phyloP scores from a whole-genome alignment of 2,329 filamentous ascomycete genomes.

The Shiraia bambusicola region DNA sequence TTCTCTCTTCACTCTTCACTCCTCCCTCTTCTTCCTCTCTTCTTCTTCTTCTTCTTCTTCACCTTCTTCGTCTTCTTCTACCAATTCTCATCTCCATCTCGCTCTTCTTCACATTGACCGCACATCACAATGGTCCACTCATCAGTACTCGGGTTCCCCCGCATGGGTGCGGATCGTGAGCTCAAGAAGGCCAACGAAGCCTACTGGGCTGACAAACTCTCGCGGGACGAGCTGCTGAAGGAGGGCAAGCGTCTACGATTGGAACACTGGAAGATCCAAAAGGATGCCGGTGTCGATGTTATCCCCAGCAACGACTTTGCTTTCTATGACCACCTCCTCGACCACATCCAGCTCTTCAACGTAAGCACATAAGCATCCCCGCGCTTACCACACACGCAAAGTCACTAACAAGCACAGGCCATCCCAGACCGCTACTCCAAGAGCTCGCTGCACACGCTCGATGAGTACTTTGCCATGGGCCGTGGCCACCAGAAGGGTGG shows the following conservation, averaged over 20 bases:
- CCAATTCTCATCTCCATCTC: conserved; percentile 6
- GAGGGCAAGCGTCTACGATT: conserved; percentile 97
- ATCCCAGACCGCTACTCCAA: conserved; percentile 91
- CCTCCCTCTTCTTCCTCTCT: conserved; percentile 10
- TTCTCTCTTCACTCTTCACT: conserved; percentile 14
- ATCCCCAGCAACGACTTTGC: conserved; percentile 99
- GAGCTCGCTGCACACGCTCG: conserved; percentile 81
- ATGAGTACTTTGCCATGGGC: conserved; percentile 99
- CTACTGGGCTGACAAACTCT: conserved; percentile 95
- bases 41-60: conserved; percentile 3
- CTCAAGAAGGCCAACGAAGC: conserved; percentile 99
- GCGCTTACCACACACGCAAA: conserved; percentile 1
- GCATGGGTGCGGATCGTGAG: conserved; percentile 97
- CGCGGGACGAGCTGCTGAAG: conserved; percentile 81
- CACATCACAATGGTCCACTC: conserved; percentile 52
- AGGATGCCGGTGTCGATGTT: conserved; percentile 94
- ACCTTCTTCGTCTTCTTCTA: conserved; percentile 5
- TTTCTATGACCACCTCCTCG: conserved; percentile 95
- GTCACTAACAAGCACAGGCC: conserved; percentile 57
- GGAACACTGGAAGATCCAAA: conserved; percentile 99
- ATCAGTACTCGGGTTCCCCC: conserved; percentile 95
- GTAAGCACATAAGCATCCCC: conserved; percentile 57
- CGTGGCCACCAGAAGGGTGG: conserved; percentile 95
- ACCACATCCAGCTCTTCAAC: conserved; percentile 97
- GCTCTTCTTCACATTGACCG: conserved; percentile 9